Evolutionary conservation across 345 rosid genomes (phyloP), one percentile per base, ranked within the genome.

Genomic region (Litchi chinensis): DNA sequence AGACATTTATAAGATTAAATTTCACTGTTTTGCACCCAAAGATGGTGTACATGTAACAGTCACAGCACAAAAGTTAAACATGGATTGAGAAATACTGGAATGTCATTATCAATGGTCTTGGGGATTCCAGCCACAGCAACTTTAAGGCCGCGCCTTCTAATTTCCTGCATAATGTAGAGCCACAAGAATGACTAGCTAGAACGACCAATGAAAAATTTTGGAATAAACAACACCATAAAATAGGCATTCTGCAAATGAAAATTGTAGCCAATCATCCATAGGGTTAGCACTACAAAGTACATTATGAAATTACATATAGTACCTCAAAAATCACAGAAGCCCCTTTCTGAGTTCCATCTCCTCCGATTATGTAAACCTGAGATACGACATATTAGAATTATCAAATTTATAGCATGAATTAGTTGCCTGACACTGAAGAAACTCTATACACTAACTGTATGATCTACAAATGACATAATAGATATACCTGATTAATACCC

Each of bases 261-360:
- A 48, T 16, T 37, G 5, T 50, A 16, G 44, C 63, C 32, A 75
- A 44, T 44, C 74, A 12, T 70, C 62, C 39, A 50, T 0, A 24
- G 3, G 21, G 4, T 10, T 41, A 6, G 56, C 50, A 15, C 2
- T 54, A 39, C 70, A 39, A 37, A 39, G 18, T 19, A 19, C 50
- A 46, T 11, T 46, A 60, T 60, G 24, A 46, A 75, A 64, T 63
- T 13, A 19, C 44, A 63, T 16, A 16, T 41, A 52, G 73, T 81
- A 93, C 98, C 95, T 95, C 94, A 77, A 82, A 95, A 70, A 92
- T 89, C 40, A 82, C 84, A 26, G 97, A 86, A 63, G 97, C 94
- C 43, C 98, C 98, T 86, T 87, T 88, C 68, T 92, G 98, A 52
- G 98, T 95, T 80, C 98, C 98, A 82, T 95, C 95, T 67, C 98